A percentile compares a stretch with the other conserved stretches of the same genome.
Evolutionary conservation across 106 monocot genomes (phyloP).

Genomic region (Cymbidium sinense): DNA sequence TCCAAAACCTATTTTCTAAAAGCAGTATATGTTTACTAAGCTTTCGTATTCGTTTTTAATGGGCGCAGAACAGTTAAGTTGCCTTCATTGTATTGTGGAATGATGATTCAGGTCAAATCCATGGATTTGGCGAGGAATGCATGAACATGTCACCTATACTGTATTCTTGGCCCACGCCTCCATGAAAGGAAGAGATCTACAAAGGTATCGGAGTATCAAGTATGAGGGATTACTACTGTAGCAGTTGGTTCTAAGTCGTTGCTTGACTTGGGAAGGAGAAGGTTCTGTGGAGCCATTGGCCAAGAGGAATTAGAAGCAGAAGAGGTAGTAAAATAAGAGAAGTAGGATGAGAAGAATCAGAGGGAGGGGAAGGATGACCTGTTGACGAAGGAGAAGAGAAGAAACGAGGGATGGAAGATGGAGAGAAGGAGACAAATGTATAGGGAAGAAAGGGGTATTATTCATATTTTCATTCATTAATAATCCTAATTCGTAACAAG

Average conservation of each 20-base stretch:
- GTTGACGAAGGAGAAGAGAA: neutral
- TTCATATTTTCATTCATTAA: neutral
- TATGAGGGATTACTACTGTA: neutral
- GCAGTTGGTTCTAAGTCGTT: neutral
- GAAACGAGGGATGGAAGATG: neutral
- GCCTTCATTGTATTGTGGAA: neutral
- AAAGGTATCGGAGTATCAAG: too few relatives aligned
- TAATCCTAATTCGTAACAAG: neutral
- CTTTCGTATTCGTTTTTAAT: neutral
- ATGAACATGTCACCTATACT: neutral
- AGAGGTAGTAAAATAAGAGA: neutral
- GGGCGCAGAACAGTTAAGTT: neutral
- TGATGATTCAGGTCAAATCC: neutral
- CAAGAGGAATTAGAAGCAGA: neutral
- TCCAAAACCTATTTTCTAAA: neutral
- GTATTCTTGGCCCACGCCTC: too few relatives aligned
- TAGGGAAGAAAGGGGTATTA: neutral
- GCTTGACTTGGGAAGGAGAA: neutral
- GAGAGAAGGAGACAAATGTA: neutral
- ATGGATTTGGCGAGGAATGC: neutral
- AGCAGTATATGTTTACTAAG: neutral
- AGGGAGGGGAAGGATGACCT: neutral
- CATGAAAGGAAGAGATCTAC: too few relatives aligned
- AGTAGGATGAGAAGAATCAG: neutral
- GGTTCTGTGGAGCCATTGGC: neutral